phyloP scores from a whole-genome alignment of 371 early-diverging fungal species.

The Conidiobolus incongruus region DNA sequence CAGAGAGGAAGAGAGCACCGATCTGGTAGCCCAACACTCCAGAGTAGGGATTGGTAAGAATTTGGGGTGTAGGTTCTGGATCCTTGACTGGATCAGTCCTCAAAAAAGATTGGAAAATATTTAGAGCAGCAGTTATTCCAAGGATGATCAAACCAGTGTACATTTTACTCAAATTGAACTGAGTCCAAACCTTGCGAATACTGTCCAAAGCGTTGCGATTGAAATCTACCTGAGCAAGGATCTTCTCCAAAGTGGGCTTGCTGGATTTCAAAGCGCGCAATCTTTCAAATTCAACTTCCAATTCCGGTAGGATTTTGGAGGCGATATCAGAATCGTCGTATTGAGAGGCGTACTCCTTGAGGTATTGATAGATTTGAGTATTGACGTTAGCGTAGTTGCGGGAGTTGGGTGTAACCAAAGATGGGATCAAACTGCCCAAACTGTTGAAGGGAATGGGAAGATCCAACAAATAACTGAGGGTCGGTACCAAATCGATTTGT shows the following conservation, averaged over 20 bases:
- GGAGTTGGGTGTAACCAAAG: slow-evolving; percentile 32
- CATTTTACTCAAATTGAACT: slow-evolving; percentile 59
- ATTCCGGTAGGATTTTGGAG: no score
- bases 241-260: no score
- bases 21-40: neutral
- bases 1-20: neutral
- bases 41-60: neutral
- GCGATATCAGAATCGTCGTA: slow-evolving; percentile 12
- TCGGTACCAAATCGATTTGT: slow-evolving; percentile 73
- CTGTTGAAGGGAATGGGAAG: slow-evolving; percentile 69
- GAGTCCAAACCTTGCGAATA: slow-evolving; percentile 73
- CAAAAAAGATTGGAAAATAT: slow-evolving; percentile 2
- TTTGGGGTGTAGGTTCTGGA: slow-evolving; percentile 5
- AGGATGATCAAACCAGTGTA: slow-evolving; percentile 25
- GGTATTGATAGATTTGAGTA: slow-evolving; percentile 53
- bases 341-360: slow-evolving; percentile 18
- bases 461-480: slow-evolving; percentile 38
- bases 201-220: slow-evolving; percentile 35
- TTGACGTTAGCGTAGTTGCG: no score
- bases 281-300: no score
- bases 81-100: neutral
- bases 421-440: slow-evolving; percentile 61
- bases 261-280: no score
- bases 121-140: no score
- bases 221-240: slow-evolving; percentile 30